Percentiles rank a stretch among this genome's conserved stretches.
Conservation (phyloP, 116 monocot genomes). For the Trichopus zeylanicus region DNA sequence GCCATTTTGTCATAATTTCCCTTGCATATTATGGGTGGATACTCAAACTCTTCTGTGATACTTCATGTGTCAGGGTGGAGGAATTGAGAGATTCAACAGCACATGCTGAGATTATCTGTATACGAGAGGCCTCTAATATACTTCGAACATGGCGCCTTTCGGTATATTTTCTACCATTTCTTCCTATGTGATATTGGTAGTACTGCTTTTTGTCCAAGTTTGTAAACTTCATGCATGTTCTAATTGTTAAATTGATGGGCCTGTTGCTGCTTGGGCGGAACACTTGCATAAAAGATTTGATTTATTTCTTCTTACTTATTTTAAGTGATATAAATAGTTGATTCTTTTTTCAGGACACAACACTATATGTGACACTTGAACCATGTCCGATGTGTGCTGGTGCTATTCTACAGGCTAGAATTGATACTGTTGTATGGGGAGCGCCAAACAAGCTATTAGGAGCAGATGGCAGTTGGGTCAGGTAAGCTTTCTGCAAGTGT, state of each 20-base stretch:
- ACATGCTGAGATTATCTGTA: slow-evolving; percentile 97
- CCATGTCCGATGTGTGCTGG: slow-evolving; percentile 98
- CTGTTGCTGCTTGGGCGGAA: neutral
- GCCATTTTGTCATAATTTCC: neutral
- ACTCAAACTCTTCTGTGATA: neutral
- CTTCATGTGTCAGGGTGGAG: slow-evolving; percentile 51
- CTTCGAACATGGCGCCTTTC: slow-evolving; percentile 81
- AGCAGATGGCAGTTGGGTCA: slow-evolving; percentile 98
- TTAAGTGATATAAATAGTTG: neutral
- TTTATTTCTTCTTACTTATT: neutral
- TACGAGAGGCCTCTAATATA: slow-evolving; percentile 77
- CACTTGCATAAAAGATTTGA: neutral
- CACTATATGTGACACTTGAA: slow-evolving; percentile 92
- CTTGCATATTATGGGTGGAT: neutral
- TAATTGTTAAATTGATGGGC: neutral
- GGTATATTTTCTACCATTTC: slow-evolving; percentile 28
- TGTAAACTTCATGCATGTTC: too few species aligned
- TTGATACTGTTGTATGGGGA: slow-evolving; percentile 92
- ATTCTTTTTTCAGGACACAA: slow-evolving; percentile 52
- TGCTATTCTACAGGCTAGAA: slow-evolving; percentile 91
- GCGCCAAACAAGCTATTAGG: slow-evolving; percentile 97
- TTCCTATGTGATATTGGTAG: neutral
- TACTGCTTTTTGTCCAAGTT: neutral
- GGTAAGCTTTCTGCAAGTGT: slow-evolving; percentile 19
- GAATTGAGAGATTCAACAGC: slow-evolving; percentile 91